Percentiles rank a stretch among this genome's conserved stretches.
Conservation (phyloP, 768 basidiomycete species). For the Cystobasidium tubakii region DNA sequence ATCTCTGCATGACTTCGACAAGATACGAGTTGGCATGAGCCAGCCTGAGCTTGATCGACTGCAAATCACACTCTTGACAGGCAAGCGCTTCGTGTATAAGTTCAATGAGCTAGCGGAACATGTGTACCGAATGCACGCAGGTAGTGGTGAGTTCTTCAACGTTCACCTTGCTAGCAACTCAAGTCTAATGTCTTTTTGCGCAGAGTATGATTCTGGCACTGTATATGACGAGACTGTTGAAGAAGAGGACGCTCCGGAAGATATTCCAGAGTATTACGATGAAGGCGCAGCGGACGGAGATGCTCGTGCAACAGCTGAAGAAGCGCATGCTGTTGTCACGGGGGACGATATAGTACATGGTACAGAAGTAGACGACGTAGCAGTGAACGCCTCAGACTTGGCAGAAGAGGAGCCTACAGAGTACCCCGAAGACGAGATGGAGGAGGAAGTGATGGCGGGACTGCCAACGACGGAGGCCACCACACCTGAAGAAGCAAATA, state of each 20-base stretch:
- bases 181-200: neutral
- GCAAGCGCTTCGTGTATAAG: constrained; percentile 24
- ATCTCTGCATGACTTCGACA: constrained; percentile 43
- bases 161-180: too few relatives aligned
- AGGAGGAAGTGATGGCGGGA: neutral
- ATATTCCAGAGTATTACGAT: neutral
- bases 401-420: neutral
- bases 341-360: neutral
- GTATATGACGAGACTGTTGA: constrained; percentile 23
- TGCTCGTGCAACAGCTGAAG: neutral
- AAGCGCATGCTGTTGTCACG: neutral
- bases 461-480: neutral
- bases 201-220: constrained; percentile 31
- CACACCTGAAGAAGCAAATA: neutral
- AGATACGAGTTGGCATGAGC: constrained; percentile 43
- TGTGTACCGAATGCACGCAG: constrained; percentile 30
- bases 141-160: constrained; percentile 23
- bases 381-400: neutral
- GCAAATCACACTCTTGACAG: neutral
- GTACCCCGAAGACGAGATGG: neutral
- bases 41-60: constrained; percentile 39
- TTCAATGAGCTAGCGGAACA: constrained; percentile 35
- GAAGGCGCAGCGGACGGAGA: constrained; percentile 2
- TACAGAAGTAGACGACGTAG: neutral
- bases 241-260: neutral